A percentile compares a stretch with the other conserved stretches of the same genome.
These are phyloP conservation scores for Peronospora belbahrii DNA, from an alignment of 352 stramenopile species.

Conservation along the genomic window DNA sequence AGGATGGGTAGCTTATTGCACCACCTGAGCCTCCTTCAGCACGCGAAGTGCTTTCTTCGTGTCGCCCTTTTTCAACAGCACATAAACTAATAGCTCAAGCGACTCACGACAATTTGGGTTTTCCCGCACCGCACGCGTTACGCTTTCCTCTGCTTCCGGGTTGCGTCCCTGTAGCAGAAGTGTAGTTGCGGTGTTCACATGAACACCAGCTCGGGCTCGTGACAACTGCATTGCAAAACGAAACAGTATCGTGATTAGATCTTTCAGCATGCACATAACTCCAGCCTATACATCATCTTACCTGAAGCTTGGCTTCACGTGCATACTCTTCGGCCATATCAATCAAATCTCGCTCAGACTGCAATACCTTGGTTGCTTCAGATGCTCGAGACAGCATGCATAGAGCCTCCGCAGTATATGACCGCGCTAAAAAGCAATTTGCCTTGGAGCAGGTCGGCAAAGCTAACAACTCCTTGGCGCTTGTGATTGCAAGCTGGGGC, in stretches of 20 bases:
- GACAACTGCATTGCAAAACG: slow-evolving; percentile 34
- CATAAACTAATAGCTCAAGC: slow-evolving; percentile 82
- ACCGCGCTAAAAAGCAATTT: slow-evolving; percentile 73
- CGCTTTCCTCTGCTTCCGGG: slow-evolving; percentile 72
- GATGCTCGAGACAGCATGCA: slow-evolving; percentile 80
- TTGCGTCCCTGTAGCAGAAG: slow-evolving; percentile 69
- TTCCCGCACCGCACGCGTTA: slow-evolving; percentile 74
- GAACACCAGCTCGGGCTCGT: slow-evolving; percentile 58
- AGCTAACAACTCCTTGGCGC: slow-evolving; percentile 66
- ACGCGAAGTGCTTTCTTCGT: slow-evolving; percentile 84
- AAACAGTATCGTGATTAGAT: background rate
- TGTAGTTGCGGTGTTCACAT: slow-evolving; percentile 81
- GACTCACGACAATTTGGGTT: slow-evolving; percentile 77
- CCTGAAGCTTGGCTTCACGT: slow-evolving; percentile 65
- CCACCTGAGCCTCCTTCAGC: slow-evolving; percentile 79
- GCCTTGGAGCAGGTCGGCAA: slow-evolving; percentile 62
- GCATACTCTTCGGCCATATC: slow-evolving; percentile 72
- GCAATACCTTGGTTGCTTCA: slow-evolving; percentile 67
- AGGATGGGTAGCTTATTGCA: slow-evolving; percentile 28
- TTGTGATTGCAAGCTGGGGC: slow-evolving; percentile 81
- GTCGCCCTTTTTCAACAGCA: slow-evolving; percentile 83
- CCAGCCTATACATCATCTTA: slow-evolving; percentile 6
- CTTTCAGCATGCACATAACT: background rate
- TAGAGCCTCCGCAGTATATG: slow-evolving; percentile 86
- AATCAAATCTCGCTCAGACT: slow-evolving; percentile 69